These are phyloP conservation scores for Ustilago trichophora DNA, from an alignment of 1,284 basidiomycete species.

Conservation along the genomic window DNA sequence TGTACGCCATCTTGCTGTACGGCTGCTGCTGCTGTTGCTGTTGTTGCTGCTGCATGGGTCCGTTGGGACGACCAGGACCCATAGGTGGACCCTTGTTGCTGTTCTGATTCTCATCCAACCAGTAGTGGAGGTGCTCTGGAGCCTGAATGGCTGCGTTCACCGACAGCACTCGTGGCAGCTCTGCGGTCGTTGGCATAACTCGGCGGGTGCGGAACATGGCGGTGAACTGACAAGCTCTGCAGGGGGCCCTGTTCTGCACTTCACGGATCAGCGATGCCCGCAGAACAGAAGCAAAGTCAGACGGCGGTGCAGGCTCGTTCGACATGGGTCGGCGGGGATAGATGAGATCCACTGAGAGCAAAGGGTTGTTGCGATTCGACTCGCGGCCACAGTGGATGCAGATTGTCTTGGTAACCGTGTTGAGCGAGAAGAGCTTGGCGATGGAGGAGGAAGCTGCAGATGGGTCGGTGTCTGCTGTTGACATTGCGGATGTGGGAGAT, in stretches of 20 bases:
- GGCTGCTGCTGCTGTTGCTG: conserved; percentile 13
- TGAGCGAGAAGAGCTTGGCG: conserved; percentile 36
- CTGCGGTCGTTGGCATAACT: conserved; percentile 70
- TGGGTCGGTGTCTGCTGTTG: background rate
- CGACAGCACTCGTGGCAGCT: conserved; percentile 83
- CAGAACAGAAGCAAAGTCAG: conserved; percentile 78
- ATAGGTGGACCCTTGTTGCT: conserved; percentile 1
- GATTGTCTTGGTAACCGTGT: conserved; percentile 69
- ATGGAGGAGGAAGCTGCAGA: conserved; percentile 10
- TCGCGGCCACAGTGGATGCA: conserved; percentile 83
- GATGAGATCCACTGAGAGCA: conserved; percentile 76
- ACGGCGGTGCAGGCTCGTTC: conserved; percentile 70
- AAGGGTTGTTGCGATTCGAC: conserved; percentile 67
- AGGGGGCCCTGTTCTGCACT: conserved; percentile 83
- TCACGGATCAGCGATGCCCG: conserved; percentile 81
- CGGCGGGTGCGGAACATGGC: conserved; percentile 73
- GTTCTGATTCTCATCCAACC: conserved; percentile 73
- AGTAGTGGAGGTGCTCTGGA: conserved; percentile 78
- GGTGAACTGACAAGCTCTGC: conserved; percentile 74
- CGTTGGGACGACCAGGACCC: conserved; percentile 1
- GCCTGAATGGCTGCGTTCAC: conserved; percentile 85
- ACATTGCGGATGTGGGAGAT: conserved; percentile 8
- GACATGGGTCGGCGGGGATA: conserved; percentile 79
- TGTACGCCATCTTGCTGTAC: conserved; percentile 21
- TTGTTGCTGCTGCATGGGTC: conserved; percentile 10